Evolutionary conservation across 371 early-diverging fungal genomes (phyloP), one percentile per base, ranked within the genome.

Genomic region (Mucor racemosus): DNA sequence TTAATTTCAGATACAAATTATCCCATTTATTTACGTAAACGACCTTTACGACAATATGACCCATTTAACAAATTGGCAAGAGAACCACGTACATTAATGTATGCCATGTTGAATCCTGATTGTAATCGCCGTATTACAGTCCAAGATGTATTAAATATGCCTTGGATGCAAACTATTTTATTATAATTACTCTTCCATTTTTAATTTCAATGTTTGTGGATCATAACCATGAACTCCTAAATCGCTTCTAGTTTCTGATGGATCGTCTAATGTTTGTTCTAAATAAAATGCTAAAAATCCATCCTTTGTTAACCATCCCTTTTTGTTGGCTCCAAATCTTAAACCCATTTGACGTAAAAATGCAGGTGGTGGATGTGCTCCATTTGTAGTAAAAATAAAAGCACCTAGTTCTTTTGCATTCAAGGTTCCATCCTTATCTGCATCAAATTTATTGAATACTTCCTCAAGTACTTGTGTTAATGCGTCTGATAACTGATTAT

Each of bases 51-150:
- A 58, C 72, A 69, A 39, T 91, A 85, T 66, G 78, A 79, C 57
- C 84, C 87, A 19, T 84, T 93, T 76, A 79, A 85, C 58, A 80
- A 78, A 40, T 74, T 92, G 36, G 76, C 82, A 11, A 61, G 71
- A 14, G 86, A 86, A 5, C 72, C 85, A 14, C 75, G 87, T 26
- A 78, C 74, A 8, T 67, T 93, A 31, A 76, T 92, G 65, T 91
- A 92, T 74, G 72, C 78, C 26, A 93, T 97, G 68, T 77, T 97
- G 11, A 90, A 95, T 54, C 95, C 96, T 7, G 84, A 92, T 66
- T 82, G 89, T 1, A 75, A 79, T 14, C 84, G 82, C 42, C 87
- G 95, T 33, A 80, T 87, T 41, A 82, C 86, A 2, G 83, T 90
- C 36, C 78, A 79, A 26, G 81, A 81, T 33, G 75, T 92, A 5